These are phyloP conservation scores for Tubosaeta sp. DNA, from an alignment of 768 basidiomycete genomes.

Conservation along the genomic window DNA sequence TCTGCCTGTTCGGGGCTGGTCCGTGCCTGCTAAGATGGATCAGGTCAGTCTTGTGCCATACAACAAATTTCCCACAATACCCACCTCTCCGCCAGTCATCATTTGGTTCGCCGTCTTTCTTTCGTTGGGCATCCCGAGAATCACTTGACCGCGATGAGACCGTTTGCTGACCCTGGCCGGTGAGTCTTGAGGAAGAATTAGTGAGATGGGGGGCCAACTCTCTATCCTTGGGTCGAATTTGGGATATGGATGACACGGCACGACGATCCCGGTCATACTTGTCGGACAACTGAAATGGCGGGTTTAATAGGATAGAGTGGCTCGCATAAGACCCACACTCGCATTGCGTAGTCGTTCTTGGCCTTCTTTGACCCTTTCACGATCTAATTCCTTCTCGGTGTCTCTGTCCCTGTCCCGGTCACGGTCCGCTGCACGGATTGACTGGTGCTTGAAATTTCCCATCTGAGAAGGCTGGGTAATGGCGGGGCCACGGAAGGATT, in stretches of 20 bases:
- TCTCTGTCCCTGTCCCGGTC: conserved; percentile 45
- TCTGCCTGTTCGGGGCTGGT: conserved; percentile 46
- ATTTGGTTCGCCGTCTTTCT: conserved; percentile 66
- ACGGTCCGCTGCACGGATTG: conserved; percentile 63
- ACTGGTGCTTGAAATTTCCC: conserved; percentile 91
- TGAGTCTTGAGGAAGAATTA: conserved; percentile 38
- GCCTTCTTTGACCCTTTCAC: conserved; percentile 70
- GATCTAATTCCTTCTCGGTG: conserved; percentile 46
- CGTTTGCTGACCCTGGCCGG: conserved; percentile 30
- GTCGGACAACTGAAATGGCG: conserved; percentile 64
- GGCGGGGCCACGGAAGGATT: conserved; percentile 59
- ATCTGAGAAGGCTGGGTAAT: conserved; percentile 84
- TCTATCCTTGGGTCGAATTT: conserved; percentile 60
- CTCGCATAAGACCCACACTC: conserved; percentile 5
- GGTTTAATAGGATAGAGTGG: conserved; percentile 2
- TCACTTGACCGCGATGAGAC: conserved; percentile 52
- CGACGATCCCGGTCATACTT: conserved; percentile 83
- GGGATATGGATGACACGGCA: conserved; percentile 44
- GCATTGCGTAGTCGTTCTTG: conserved; percentile 77
- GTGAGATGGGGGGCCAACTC: conserved; percentile 60
- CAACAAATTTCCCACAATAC: conserved; percentile 15
- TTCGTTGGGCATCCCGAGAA: conserved; percentile 55
- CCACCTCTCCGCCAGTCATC: conserved; percentile 86
- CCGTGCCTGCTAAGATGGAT: conserved; percentile 34
- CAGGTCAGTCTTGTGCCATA: neutral